Evolutionary conservation across 495 filamentous ascomycete genomes (phyloP).

Genomic region (Parathielavia hyrcaniae): DNA sequence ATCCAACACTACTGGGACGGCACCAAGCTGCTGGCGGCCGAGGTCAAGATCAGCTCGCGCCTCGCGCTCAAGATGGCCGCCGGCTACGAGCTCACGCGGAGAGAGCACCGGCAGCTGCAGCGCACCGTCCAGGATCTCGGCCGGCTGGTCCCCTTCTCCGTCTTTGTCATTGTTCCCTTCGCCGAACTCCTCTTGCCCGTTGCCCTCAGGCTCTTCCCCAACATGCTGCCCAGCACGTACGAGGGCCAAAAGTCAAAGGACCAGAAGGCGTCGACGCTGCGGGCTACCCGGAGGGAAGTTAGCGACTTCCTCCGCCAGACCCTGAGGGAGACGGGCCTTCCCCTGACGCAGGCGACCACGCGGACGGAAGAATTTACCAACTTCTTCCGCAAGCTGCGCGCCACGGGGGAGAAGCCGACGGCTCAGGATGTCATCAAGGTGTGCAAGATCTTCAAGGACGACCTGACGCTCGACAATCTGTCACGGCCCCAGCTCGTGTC

Average conservation of each 20-base stretch:
- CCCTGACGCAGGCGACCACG: slow-evolving; percentile 74
- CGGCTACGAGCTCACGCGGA: slow-evolving; percentile 90
- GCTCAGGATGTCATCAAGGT: slow-evolving; percentile 93
- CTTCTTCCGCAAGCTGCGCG: slow-evolving; percentile 94
- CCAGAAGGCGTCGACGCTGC: slow-evolving; percentile 71
- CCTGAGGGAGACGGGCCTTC: slow-evolving; percentile 84
- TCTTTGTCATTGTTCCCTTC: slow-evolving; percentile 95
- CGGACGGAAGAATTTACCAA: slow-evolving; percentile 93
- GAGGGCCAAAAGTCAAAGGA: slow-evolving; percentile 88
- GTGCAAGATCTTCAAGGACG: slow-evolving; percentile 99
- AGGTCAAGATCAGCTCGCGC: slow-evolving; percentile 85
- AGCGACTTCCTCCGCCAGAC: slow-evolving; percentile 86
- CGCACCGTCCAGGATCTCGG: slow-evolving; percentile 90
- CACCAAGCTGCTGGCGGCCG: slow-evolving; percentile 90
- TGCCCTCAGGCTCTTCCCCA: slow-evolving; percentile 91
- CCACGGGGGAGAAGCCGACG: slow-evolving; percentile 83
- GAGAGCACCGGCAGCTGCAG: slow-evolving; percentile 87
- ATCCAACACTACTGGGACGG: slow-evolving; percentile 96
- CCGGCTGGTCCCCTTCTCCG: slow-evolving; percentile 89
- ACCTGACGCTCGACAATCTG: slow-evolving; percentile 93
- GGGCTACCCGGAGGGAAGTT: slow-evolving; percentile 88
- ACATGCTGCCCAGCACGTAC: slow-evolving; percentile 93
- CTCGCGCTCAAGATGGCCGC: slow-evolving; percentile 95
- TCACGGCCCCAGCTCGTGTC: slow-evolving; percentile 92
- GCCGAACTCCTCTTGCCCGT: slow-evolving; percentile 92